Evolutionary conservation across 495 filamentous ascomycete genomes (phyloP).

Genomic region (Penicillium diatomitis): DNA sequence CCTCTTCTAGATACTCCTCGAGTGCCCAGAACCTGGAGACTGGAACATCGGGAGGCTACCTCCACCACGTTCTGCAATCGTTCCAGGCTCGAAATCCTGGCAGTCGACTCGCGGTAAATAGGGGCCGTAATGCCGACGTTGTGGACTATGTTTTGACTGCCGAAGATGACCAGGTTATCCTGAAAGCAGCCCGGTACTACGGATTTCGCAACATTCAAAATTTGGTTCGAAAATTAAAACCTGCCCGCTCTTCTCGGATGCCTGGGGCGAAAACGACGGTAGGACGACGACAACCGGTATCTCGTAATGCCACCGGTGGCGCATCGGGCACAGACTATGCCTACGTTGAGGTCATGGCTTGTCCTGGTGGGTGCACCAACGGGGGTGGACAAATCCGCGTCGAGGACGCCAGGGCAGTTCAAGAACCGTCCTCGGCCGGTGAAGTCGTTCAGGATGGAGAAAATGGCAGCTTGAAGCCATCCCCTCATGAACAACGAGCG

Average conservation of each 20-base stretch:
- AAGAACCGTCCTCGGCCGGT: conserved; percentile 4
- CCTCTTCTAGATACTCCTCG: conserved; percentile 41
- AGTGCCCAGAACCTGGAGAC: conserved; percentile 27
- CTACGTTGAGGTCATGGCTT: conserved; percentile 98
- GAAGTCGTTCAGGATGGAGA: conserved; percentile 8
- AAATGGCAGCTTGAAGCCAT: conserved; percentile 38
- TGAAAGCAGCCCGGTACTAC: conserved; percentile 85
- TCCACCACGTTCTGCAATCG: conserved; percentile 67
- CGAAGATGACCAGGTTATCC: conserved; percentile 45
- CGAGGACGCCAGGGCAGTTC: conserved; percentile 51
- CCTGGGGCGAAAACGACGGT: conserved; percentile 54
- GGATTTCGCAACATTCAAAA: conserved; percentile 98
- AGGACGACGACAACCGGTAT: conserved; percentile 31
- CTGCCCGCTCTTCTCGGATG: conserved; percentile 61
- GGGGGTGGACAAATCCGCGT: conserved; percentile 91
- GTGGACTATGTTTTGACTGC: conserved; percentile 64
- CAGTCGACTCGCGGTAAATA: conserved; percentile 54
- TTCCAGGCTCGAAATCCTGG: conserved; percentile 60
- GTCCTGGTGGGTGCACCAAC: conserved; percentile 95
- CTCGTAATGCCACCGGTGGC: conserved; percentile 21
- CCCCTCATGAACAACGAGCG: conserved; percentile 65
- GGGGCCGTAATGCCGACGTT: conserved; percentile 84
- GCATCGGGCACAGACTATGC: conserved; percentile 54
- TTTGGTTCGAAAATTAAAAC: conserved; percentile 80
- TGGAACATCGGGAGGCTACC: conserved; percentile 83